Evolutionary conservation across 2,329 filamentous ascomycete species (phyloP), one percentile per base, ranked within the genome.

Genomic region (Cyanodermella asteris): DNA sequence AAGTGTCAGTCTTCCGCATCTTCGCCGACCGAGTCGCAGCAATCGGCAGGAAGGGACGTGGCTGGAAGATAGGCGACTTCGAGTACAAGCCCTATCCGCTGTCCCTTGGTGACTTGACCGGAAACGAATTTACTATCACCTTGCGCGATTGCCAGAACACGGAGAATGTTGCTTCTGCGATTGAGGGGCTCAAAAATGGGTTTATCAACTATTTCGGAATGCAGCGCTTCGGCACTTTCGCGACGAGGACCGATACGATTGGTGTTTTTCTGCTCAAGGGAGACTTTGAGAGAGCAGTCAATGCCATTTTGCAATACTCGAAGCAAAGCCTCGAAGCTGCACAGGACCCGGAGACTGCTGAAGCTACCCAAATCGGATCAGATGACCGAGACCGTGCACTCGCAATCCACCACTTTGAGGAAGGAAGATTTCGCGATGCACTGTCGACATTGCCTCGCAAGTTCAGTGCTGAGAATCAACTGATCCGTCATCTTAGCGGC

Each of bases 131-230:
- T 43, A 64, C 74, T 32, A 84, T 97, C 38, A 84, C 80, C 1
- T 61, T 94, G 26, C 77, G 91, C 36, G 78, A 91, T 39, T 90
- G 78, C 40, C 55, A 65, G 6, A 48, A 53, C 42, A 20, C 42
- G 47, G 19, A 43, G 55, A 5, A 52, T 64, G 54, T 78, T 32
- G 42, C 59, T 32, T 41, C 56, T 32, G 59, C 77, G 1, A 53
- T 91, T 25, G 53, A 61, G 20, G 65, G 72, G 33, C 65, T 94
- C 27, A 51, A 67, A 21, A 62, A 72, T 22, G 87, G 87, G 3
- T 97, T 90, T 56, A 71, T 97, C 49, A 97, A 97, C 50, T 97
- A 94, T 53, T 97, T 82, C 42, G 87, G 87, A 6, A 67, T 94
- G n/a, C 87, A 97, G 50, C 71, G 87, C 13, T 97, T 97, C 39